These are phyloP conservation scores for Carex littledalei DNA, from an alignment of 176 grass and related monocot genomes.

Conservation along the genomic window DNA sequence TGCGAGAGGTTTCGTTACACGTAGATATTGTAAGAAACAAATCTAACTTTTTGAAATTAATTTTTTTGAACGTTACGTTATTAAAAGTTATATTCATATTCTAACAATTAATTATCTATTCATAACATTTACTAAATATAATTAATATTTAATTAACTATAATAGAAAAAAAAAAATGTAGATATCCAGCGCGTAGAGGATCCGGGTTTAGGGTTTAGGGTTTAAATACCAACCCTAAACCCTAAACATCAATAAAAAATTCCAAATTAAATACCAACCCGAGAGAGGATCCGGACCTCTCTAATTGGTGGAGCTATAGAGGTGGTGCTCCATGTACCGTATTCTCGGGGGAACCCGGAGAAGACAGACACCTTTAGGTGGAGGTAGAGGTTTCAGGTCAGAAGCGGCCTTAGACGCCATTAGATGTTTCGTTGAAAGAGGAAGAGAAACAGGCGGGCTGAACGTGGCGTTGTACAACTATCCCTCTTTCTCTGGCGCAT, in stretches of 20 bases:
- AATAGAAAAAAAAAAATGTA: not conserved
- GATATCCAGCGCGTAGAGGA: no score
- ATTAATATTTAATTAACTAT: not conserved
- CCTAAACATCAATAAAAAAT: not conserved
- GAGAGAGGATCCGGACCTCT: not conserved
- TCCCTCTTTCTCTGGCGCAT: constrained; percentile 75
- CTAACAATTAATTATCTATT: no score
- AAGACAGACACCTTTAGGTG: not conserved
- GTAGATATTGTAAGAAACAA: no score
- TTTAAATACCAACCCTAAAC: no score
- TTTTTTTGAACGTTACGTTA: no score
- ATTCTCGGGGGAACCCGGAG: not conserved
- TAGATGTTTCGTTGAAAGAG: constrained; percentile 2
- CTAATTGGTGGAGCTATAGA: not conserved
- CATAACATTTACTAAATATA: no score
- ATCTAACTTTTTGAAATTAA: no score
- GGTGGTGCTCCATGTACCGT: not conserved
- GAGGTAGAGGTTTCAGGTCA: constrained; percentile 47
- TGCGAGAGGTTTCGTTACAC: no score
- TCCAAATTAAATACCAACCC: not conserved
- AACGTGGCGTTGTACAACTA: constrained; percentile 85
- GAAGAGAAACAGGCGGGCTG: constrained; percentile 11
- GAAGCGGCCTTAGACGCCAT: constrained; percentile 50
- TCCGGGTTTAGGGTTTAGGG: no score
- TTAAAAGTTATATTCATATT: no score